These are phyloP conservation scores for Tetradesmus obliquus DNA, from an alignment of 139 green algal genomes.

Conservation along the genomic window DNA sequence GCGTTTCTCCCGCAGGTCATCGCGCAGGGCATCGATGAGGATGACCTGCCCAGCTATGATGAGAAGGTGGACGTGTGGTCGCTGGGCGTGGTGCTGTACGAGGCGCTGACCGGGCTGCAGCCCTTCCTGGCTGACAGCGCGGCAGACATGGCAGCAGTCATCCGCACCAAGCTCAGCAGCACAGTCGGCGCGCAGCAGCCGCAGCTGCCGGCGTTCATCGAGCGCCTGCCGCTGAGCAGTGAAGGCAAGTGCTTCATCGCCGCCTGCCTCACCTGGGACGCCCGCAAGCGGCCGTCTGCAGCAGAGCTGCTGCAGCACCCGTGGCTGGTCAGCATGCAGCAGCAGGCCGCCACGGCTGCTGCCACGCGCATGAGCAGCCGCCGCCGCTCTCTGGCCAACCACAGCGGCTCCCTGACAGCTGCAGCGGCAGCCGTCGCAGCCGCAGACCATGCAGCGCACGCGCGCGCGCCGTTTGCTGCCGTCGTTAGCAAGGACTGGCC, in stretches of 20 bases:
- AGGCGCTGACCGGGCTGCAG: constrained; percentile 69
- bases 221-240: neutral
- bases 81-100: constrained; percentile 64
- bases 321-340: constrained; percentile 51
- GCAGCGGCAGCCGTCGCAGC: neutral
- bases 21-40: constrained; percentile 68
- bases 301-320: constrained; percentile 61
- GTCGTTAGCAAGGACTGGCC: neutral
- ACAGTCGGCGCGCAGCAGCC: neutral
- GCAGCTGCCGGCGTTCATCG: constrained; percentile 37
- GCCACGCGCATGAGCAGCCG: neutral
- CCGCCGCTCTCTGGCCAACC: neutral
- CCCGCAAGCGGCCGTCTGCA: constrained; percentile 52
- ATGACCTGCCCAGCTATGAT: constrained; percentile 72
- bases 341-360: constrained; percentile 5
- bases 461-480: neutral
- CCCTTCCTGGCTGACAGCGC: constrained; percentile 69
- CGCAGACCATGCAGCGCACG: no score
- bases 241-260: constrained; percentile 51
- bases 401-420: neutral
- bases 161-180: neutral
- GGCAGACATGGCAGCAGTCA: constrained; percentile 49
- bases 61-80: constrained; percentile 76
- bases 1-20: constrained; percentile 55
- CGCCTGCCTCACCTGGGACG: constrained; percentile 45